These are phyloP conservation scores for Colletotrichum somersetense DNA, from an alignment of 2,329 filamentous ascomycete genomes.

Conservation along the genomic window DNA sequence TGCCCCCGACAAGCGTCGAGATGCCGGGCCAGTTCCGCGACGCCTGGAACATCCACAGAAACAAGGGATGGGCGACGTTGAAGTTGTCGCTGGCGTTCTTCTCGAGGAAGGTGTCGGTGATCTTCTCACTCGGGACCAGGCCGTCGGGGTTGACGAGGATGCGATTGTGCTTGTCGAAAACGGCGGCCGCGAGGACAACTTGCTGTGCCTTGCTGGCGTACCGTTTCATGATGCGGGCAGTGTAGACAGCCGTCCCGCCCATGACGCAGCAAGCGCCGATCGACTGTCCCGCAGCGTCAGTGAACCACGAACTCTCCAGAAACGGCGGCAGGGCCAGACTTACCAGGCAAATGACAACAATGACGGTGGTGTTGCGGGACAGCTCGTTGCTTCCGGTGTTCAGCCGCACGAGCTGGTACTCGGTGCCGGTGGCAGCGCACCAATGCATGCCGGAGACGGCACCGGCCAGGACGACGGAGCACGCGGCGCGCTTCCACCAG, in stretches of 20 bases:
- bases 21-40: constrained; percentile 82
- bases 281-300: constrained; percentile 58
- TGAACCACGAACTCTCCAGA: not conserved
- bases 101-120: constrained; percentile 82
- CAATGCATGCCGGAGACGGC: constrained; percentile 92
- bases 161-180: constrained; percentile 75
- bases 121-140: constrained; percentile 77
- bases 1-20: constrained; percentile 75
- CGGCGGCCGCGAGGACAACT: constrained; percentile 69
- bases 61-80: constrained; percentile 80
- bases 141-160: constrained; percentile 79
- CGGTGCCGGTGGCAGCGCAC: constrained; percentile 79
- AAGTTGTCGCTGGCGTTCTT: constrained; percentile 78
- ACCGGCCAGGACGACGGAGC: constrained; percentile 75
- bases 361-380: constrained; percentile 75
- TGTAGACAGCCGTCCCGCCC: constrained; percentile 66
- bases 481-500: constrained; percentile 80
- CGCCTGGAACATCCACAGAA: constrained; percentile 88
- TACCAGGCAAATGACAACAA: constrained; percentile 80
- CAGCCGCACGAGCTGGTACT: constrained; percentile 69
- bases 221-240: constrained; percentile 64
- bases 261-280: constrained; percentile 72
- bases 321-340: constrained; percentile 46
- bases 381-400: constrained; percentile 57
- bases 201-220: constrained; percentile 72